phyloP scores from a whole-genome alignment of 192 early-diverging fungal genomes.

The Podila epigama region DNA sequence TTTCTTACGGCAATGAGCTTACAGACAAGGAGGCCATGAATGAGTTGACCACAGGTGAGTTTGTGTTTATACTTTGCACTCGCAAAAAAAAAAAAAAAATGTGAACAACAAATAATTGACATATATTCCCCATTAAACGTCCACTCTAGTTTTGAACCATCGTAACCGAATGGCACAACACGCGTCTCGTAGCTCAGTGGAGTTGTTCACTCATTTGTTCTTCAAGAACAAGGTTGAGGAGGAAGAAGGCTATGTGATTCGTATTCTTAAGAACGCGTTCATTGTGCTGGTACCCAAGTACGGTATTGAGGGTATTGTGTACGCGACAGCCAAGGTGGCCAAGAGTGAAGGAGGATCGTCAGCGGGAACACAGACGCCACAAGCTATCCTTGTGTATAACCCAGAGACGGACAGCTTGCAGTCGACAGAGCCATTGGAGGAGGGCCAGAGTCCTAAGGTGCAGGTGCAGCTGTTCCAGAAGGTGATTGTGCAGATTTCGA shows the following conservation, averaged over 20 bases:
- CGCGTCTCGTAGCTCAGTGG: conserved; percentile 91
- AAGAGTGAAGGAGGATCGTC: conserved; percentile 17
- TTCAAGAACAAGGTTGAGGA: conserved; percentile 91
- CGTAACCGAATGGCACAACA: conserved; percentile 96
- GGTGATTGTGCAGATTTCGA: conserved; percentile 77
- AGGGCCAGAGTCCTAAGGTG: conserved; percentile 46
- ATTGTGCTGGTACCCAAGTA: conserved; percentile 86
- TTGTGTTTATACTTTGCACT: not conserved
- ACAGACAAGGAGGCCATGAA: conserved; percentile 83
- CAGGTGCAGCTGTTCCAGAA: conserved; percentile 81
- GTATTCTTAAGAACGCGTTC: conserved; percentile 95
- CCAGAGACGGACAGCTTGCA: conserved; percentile 51
- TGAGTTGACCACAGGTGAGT: conserved; percentile 82
- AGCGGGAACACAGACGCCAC: conserved; percentile 9
- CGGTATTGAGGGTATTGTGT: conserved; percentile 96
- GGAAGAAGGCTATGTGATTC: conserved; percentile 89
- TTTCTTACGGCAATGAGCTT: conserved; percentile 72
- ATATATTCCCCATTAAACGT: conserved; percentile 43
- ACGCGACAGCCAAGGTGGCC: conserved; percentile 54
- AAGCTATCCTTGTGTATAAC: conserved; percentile 50
- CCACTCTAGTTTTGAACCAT: conserved; percentile 77
- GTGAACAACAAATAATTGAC: not conserved
- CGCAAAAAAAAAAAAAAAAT: not conserved
- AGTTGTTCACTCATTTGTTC: conserved; percentile 95
- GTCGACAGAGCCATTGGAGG: conserved; percentile 26